A percentile compares a stretch with the other conserved stretches of the same genome.
These are phyloP conservation scores for Penium margaritaceum DNA, from an alignment of 139 green algal genomes.

Conservation along the genomic window DNA sequence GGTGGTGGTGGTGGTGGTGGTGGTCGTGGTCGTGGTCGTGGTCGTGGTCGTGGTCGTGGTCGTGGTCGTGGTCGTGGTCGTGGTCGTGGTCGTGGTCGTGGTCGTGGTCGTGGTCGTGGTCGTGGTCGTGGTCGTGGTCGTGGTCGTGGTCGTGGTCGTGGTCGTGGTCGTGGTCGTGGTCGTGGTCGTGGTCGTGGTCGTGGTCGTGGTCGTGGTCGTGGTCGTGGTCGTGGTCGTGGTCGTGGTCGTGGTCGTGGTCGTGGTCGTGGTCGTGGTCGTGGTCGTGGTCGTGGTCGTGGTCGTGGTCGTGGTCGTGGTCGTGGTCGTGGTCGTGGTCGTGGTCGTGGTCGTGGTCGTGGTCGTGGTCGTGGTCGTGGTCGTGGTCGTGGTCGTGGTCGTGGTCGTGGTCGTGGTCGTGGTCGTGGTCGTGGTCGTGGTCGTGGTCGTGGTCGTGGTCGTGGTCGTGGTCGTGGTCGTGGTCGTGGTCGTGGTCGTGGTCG, in stretches of 20 bases:
- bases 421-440: background rate
- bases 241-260: background rate
- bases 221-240: background rate
- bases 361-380: background rate
- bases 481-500: background rate
- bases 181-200: background rate
- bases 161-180: background rate
- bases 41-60: background rate
- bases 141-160: background rate
- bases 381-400: background rate
- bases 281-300: background rate
- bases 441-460: background rate
- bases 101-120: background rate
- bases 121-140: background rate
- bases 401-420: background rate
- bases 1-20: conserved; percentile 1
- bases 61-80: background rate
- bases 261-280: background rate
- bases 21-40: background rate
- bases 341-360: background rate
- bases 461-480: background rate
- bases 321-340: background rate
- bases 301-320: background rate
- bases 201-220: background rate
- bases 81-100: background rate